phyloP scores from a whole-genome alignment of 225 moss, liverwort and hornwort species.

The Ulota crispa region DNA sequence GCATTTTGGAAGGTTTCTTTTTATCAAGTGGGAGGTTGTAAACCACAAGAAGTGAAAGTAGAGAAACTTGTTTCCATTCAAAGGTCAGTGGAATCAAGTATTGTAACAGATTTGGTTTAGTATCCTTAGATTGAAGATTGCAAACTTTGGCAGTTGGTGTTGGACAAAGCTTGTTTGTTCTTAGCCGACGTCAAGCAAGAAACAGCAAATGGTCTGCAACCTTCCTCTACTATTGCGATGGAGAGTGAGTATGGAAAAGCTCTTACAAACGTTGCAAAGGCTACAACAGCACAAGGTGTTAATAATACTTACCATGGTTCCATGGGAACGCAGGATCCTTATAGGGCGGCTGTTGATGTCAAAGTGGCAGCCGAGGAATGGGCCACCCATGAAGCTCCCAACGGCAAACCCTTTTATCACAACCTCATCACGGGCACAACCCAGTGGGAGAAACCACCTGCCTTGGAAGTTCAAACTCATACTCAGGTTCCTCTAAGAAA shows the following conservation, averaged over 20 bases:
- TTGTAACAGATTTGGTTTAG: neutral
- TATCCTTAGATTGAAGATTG: neutral
- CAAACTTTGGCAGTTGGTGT: neutral
- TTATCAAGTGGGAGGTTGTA: neutral
- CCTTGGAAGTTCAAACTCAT: constrained; percentile 43
- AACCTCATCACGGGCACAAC: constrained; percentile 55
- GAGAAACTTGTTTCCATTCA: neutral
- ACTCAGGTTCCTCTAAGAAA: constrained; percentile 35
- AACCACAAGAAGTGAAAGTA: neutral
- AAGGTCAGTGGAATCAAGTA: neutral
- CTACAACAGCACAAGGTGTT: constrained; percentile 36
- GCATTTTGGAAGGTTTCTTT: neutral
- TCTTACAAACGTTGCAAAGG: constrained; percentile 43
- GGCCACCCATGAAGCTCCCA: constrained; percentile 65
- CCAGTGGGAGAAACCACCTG: constrained; percentile 67
- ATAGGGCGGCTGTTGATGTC: constrained; percentile 31
- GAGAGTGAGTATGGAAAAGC: constrained; percentile 50
- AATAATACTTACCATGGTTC: constrained; percentile 35
- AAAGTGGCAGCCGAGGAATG: constrained; percentile 49
- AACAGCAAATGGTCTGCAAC: constrained; percentile 44
- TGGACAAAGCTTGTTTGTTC: constrained; percentile 14
- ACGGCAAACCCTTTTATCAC: constrained; percentile 63
- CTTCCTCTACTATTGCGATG: constrained; percentile 19
- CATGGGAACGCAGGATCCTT: constrained; percentile 42
- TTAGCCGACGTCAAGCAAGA: constrained; percentile 38